Evolutionary conservation across 2,329 filamentous ascomycete species (phyloP), one percentile per base, ranked within the genome.

Genomic region (Colletotrichum sidae): DNA sequence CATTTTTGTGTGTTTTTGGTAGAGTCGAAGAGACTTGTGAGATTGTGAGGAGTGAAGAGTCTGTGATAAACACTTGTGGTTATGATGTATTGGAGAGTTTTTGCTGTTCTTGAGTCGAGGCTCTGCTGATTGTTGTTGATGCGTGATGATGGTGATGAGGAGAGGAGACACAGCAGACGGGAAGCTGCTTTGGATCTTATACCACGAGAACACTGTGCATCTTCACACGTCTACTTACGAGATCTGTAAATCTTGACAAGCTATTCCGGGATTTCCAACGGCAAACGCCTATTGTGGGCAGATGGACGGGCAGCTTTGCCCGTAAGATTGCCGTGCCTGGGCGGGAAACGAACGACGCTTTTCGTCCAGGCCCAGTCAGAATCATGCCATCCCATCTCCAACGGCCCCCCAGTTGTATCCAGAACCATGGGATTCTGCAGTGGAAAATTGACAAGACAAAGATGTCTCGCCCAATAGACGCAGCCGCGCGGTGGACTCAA

Each of bases 1-100:
- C 76, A 78, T 78, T 42, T 38, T 38, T 54, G 42, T 37, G 73
- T 69, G 54, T 46, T 53, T 62, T 44, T 59, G 5, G 34, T 11
- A 17, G 33, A 37, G 52, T 56, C 41, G 44, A 56, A 47, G 33
- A 51, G 51, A 57, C 47, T 55, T 59, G 50, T 42, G 47, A 50
- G 59, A 34, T 68, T 45, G 42, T 54, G 53, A 44, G 55, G 54
- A 55, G 54, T 65, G 60, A 67, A 25, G 15, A 8, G 15, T 35
- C 8, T 25, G 10, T 25, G 44, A 52, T n/a, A 58, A 67, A 65
- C 55, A 61, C 52, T 58, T 35, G 60, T 65, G 55, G 39, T 46
- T 38, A 55, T 35, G 53, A 59, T 45, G 56, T 42, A 55, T 54
- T 64, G 45, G 44, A 65, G 54, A 67, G 44, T 54, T 59, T n/a